Percentiles rank a stretch among this genome's conserved stretches.
These are phyloP conservation scores for Globisporangium megalacanthum DNA, from an alignment of 352 stramenopile species.

Conservation along the genomic window DNA sequence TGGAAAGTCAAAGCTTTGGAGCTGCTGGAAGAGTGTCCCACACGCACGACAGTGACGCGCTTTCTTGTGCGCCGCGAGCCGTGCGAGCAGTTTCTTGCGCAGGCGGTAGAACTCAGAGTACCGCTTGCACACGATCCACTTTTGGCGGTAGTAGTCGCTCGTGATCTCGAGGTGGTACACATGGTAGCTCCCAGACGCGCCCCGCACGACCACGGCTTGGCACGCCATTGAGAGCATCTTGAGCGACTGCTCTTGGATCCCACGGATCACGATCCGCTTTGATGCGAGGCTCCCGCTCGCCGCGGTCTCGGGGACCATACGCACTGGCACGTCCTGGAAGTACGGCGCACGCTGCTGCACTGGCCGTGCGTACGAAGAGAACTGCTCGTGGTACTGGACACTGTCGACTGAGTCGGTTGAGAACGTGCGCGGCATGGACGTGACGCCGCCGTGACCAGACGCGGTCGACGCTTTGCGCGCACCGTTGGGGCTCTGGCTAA, in stretches of 20 bases:
- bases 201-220: slow-evolving; percentile 71
- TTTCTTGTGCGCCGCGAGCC: slow-evolving; percentile 58
- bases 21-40: slow-evolving; percentile 40
- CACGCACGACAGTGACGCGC: slow-evolving; percentile 43
- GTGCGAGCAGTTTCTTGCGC: slow-evolving; percentile 62
- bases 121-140: slow-evolving; percentile 85
- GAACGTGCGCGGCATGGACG: slow-evolving; percentile 25
- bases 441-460: background rate
- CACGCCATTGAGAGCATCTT: slow-evolving; percentile 65
- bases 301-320: slow-evolving; percentile 37
- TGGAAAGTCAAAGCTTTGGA: slow-evolving; percentile 72
- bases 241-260: slow-evolving; percentile 77
- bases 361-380: slow-evolving; percentile 7
- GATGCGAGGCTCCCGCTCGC: slow-evolving; percentile 31
- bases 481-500: slow-evolving; percentile 62
- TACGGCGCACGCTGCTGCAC: slow-evolving; percentile 15
- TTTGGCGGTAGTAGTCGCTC: slow-evolving; percentile 86
- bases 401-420: slow-evolving; percentile 26
- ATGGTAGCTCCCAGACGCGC: slow-evolving; percentile 73
- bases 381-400: slow-evolving; percentile 9
- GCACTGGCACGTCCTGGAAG: slow-evolving; percentile 56
- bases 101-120: slow-evolving; percentile 85
- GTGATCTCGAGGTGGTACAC: slow-evolving; percentile 85
- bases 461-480: slow-evolving; percentile 4
- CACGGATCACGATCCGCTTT: slow-evolving; percentile 65